Conservation (phyloP, 768 basidiomycete species). For the Termitomyces titanicus region DNA sequence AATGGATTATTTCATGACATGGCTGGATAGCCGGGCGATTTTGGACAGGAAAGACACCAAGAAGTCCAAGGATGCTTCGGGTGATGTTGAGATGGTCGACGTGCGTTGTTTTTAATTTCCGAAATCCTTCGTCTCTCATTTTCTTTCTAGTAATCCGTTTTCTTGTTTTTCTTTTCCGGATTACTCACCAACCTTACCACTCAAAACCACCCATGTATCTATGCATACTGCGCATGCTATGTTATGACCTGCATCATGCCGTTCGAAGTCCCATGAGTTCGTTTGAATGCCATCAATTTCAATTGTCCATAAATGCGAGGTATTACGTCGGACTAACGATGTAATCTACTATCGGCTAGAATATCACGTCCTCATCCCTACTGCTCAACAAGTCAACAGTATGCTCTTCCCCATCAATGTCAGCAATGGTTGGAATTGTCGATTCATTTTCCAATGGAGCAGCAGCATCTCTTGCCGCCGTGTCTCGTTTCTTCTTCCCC, state of each 20-base stretch:
- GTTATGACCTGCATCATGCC: slow-evolving; percentile 7
- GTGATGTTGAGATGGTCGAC: slow-evolving; percentile 77
- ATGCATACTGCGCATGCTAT: slow-evolving; percentile 54
- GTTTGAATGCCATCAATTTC: neutral
- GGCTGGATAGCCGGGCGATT: slow-evolving; percentile 63
- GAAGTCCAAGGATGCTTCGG: slow-evolving; percentile 44
- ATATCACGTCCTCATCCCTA: slow-evolving; percentile 93
- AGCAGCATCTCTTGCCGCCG: slow-evolving; percentile 38
- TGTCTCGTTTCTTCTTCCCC: slow-evolving; percentile 92
- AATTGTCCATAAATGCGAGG: neutral
- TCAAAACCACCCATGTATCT: slow-evolving; percentile 67
- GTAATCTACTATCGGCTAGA: slow-evolving; percentile 48
- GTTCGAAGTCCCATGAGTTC: neutral
- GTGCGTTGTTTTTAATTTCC: slow-evolving; percentile 41
- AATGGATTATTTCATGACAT: slow-evolving; percentile 2
- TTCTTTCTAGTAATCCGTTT: slow-evolving; percentile 26
- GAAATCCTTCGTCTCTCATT: slow-evolving; percentile 6
- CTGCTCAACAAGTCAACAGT: slow-evolving; percentile 64
- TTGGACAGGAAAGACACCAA: slow-evolving; percentile 83
- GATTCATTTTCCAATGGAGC: slow-evolving; percentile 28
- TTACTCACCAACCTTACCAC: slow-evolving; percentile 28
- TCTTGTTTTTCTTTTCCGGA: slow-evolving; percentile 20
- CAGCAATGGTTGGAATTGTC: slow-evolving; percentile 24
- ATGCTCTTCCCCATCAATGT: slow-evolving; percentile 37
- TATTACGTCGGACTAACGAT: slow-evolving; percentile 7